Evolutionary conservation across 768 basidiomycete genomes (phyloP), one percentile per base, ranked within the genome.

Genomic region (Scleroderma bovista): DNA sequence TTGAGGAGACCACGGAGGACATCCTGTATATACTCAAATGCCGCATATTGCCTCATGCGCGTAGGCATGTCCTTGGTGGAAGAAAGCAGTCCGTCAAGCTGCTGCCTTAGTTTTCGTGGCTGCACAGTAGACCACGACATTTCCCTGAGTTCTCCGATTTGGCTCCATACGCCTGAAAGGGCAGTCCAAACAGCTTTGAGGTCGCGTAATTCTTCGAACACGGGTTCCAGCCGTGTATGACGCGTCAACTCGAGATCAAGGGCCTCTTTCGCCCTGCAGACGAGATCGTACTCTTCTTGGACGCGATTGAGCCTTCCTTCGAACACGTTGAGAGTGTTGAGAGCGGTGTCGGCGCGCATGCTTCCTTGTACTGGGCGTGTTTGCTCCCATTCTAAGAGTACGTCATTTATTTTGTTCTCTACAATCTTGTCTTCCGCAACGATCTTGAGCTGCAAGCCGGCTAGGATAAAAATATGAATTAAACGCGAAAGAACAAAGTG

Each of bases 41-140:
- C 96, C 9, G 93, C 91, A 66, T 99, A 99, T 64, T 99, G 96
- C 47, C 96, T 81, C 96, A 98, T 99, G 53, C 94, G 78, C 33
- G 91, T 95, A 1, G 96, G 96, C 95, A 99, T 97, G 43, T 98
- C 95, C 72, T 93, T 91, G 20, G 95, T 97, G n/a, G 92, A 92
- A 22, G 80, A 75, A 46, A 98, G 69, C 41, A 98, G 76, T n/a
- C 80, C 83, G 60, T 99, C 95, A 47, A 99, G 84, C 55, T 92
- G 88, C 61, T 94, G 90, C 58, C 96, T 84, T 50, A 99, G 65
- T 70, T 98, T 98, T 60, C 96, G 83, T 20, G 96, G 90, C 61
- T 94, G 93, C 34, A 98, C 85, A 0, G 87, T 90, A 1, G 88
- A 80, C 96, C 96, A 99, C 1, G 83, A 70, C 63, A 86, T 75